These are phyloP conservation scores for Russula sp. DNA, from an alignment of 768 basidiomycete species.

Conservation along the genomic window DNA sequence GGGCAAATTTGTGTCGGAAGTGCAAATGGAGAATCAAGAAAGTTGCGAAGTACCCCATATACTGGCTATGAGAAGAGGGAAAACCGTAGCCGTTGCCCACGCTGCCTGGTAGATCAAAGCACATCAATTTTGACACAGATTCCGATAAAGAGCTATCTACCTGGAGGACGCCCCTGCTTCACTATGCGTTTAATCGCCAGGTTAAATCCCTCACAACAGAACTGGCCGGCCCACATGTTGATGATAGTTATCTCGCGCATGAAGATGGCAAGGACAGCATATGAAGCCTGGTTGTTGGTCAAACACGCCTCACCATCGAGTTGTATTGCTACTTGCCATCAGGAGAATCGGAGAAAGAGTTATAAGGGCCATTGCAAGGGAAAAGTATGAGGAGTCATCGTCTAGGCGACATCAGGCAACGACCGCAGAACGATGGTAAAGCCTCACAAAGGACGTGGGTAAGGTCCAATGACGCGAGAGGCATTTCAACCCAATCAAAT, in stretches of 20 bases:
- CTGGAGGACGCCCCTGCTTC: conserved; percentile 61
- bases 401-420: conserved; percentile 24
- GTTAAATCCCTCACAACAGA: conserved; percentile 65
- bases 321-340: conserved; percentile 24
- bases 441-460: conserved; percentile 30
- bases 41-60: conserved; percentile 81
- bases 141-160: conserved; percentile 36
- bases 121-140: conserved; percentile 1
- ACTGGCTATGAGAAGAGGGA: conserved; percentile 85
- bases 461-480: conserved; percentile 25
- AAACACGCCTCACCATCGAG: neutral
- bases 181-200: conserved; percentile 59
- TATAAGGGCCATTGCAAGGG: conserved; percentile 30
- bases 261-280: conserved; percentile 66
- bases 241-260: conserved; percentile 77
- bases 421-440: neutral
- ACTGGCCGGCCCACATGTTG: conserved; percentile 79
- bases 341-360: conserved; percentile 33
- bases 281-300: conserved; percentile 51
- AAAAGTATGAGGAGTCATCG: conserved; percentile 28
- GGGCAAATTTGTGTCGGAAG: conserved; percentile 58
- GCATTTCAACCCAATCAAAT: neutral
- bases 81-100: conserved; percentile 76
- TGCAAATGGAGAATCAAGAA: conserved; percentile 71
- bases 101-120: conserved; percentile 35